These are phyloP conservation scores for Mucor plumbeus DNA, from an alignment of 371 early-diverging fungal genomes.

Conservation along the genomic window DNA sequence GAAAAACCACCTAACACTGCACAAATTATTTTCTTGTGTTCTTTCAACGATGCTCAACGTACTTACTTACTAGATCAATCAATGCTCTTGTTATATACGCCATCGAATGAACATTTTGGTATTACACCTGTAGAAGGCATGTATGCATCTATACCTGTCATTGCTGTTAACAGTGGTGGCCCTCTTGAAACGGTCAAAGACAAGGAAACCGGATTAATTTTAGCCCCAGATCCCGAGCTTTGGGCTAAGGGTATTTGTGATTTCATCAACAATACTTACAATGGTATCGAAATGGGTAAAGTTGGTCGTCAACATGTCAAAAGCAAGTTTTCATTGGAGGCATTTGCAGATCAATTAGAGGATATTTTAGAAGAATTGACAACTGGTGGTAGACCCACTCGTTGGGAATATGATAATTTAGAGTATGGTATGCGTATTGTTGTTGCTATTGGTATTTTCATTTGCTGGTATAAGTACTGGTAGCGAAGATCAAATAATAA, in stretches of 20 bases:
- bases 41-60: conserved; percentile 85
- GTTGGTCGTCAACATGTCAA: conserved; percentile 69
- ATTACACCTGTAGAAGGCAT: conserved; percentile 97
- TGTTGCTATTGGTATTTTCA: conserved; percentile 26
- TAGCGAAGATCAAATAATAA: background rate
- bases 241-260: conserved; percentile 72
- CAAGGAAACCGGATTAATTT: conserved; percentile 78
- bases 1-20: conserved; percentile 46
- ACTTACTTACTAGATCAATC: conserved; percentile 72
- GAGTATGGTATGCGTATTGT: conserved; percentile 32
- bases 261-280: conserved; percentile 44
- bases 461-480: conserved; percentile 31
- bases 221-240: conserved; percentile 59
- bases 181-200: conserved; percentile 82
- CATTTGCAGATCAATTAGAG: conserved; percentile 75
- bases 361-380: conserved; percentile 51
- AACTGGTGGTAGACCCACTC: conserved; percentile 28
- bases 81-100: conserved; percentile 85
- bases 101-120: conserved; percentile 94
- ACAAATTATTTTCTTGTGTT: conserved; percentile 87
- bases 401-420: conserved; percentile 26
- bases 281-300: conserved; percentile 60
- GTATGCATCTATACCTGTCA: conserved; percentile 86
- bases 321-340: conserved; percentile 65
- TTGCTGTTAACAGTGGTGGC: conserved; percentile 89